Conservation (phyloP, 75 land plant species). For the Adiantum capillusveneris region DNA sequence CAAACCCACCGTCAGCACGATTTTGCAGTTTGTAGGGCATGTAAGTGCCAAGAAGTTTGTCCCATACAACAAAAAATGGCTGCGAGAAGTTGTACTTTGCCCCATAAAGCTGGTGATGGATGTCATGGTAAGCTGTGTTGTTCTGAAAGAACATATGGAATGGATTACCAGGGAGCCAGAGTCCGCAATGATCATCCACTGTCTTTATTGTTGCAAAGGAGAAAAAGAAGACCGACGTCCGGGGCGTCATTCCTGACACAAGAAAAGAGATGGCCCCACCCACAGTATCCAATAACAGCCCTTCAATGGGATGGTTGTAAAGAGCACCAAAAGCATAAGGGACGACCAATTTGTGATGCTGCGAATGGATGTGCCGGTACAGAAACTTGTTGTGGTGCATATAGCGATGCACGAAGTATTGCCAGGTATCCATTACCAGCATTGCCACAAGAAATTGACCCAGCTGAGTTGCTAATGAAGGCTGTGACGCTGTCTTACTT, state of each 20-base stretch:
- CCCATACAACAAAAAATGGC: conserved; percentile 83
- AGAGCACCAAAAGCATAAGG: conserved; percentile 80
- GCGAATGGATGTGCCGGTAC: conserved; percentile 65
- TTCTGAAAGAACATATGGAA: conserved; percentile 67
- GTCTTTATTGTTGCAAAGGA: conserved; percentile 73
- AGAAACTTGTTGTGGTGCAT: conserved; percentile 85
- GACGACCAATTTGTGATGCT: conserved; percentile 68
- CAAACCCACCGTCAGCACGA: conserved; percentile 55
- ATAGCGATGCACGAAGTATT: conserved; percentile 68
- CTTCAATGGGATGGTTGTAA: conserved; percentile 86
- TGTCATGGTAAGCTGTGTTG: conserved; percentile 84
- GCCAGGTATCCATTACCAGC: conserved; percentile 75
- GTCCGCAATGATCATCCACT: conserved; percentile 73
- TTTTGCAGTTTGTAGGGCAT: conserved; percentile 67
- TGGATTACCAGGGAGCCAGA: conserved; percentile 67
- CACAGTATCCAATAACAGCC: conserved; percentile 75
- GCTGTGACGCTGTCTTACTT: background rate
- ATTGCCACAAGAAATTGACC: conserved; percentile 51
- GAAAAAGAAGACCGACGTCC: conserved; percentile 66
- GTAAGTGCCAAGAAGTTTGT: conserved; percentile 67
- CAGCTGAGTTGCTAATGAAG: conserved; percentile 19
- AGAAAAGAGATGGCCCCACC: conserved; percentile 79
- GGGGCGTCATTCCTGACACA: conserved; percentile 76
- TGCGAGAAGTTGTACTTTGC: conserved; percentile 80
- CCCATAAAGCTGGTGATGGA: conserved; percentile 83